A percentile compares a stretch with the other conserved stretches of the same genome.
Evolutionary conservation across 2,329 filamentous ascomycete species (phyloP).

Genomic region (Microcyclosporella mali): DNA sequence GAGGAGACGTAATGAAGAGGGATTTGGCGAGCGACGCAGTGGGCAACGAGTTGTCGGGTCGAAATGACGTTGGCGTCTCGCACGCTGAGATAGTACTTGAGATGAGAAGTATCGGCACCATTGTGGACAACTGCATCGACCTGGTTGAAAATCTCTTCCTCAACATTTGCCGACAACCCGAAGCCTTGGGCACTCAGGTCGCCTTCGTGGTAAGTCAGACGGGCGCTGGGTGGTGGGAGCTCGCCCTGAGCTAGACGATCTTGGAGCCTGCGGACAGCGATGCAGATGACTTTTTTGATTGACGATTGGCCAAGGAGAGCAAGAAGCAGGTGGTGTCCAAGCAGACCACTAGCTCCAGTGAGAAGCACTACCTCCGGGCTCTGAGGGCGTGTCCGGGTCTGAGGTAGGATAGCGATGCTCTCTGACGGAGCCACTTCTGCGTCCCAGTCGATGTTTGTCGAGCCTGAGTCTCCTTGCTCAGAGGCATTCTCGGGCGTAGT

Average conservation of each 20-base stretch:
- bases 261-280: background rate
- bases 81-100: slow-evolving; percentile 1
- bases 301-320: background rate
- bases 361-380: background rate
- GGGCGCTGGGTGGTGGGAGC: background rate
- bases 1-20: slow-evolving; percentile 4
- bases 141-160: background rate
- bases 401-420: too few relatives aligned
- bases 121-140: slow-evolving; percentile 3
- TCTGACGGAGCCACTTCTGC: too few relatives aligned
- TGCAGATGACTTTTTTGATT: background rate
- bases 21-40: background rate
- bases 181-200: background rate
- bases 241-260: background rate
- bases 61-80: background rate
- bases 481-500: too few relatives aligned
- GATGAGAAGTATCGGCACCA: background rate
- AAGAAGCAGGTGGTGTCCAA: background rate
- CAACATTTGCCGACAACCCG: background rate
- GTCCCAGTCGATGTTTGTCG: too few relatives aligned
- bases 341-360: background rate
- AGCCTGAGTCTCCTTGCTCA: too few relatives aligned
- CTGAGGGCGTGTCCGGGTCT: background rate
- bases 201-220: background rate
- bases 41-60: background rate